Evolutionary conservation across 2,329 filamentous ascomycete genomes (phyloP).

Genomic region (Trichophyton benhamiae): DNA sequence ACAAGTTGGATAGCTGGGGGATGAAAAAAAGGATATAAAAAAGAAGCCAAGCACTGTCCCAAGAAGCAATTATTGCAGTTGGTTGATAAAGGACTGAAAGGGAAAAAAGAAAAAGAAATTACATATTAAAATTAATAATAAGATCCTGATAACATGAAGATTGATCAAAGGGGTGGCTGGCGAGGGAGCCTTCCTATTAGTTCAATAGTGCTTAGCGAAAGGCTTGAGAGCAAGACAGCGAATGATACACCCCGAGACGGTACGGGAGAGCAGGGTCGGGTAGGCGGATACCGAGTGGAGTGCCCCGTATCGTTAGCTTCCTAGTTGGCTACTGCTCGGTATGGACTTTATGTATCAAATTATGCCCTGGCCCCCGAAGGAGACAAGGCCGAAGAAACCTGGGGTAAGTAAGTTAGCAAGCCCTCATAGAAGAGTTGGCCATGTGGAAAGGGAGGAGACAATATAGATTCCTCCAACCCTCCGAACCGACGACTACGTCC

Average conservation of each 20-base stretch:
- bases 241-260: background rate
- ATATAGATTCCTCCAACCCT: background rate
- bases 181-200: background rate
- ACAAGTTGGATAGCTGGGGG: background rate
- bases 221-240: background rate
- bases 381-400: background rate
- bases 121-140: background rate
- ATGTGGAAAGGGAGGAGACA: background rate
- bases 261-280: slow-evolving; percentile 1
- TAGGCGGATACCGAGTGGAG: background rate
- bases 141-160: background rate
- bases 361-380: no score
- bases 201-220: background rate
- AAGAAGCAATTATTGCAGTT: background rate
- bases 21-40: background rate
- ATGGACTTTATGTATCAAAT: no score
- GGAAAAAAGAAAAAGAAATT: background rate
- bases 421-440: background rate
- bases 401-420: background rate
- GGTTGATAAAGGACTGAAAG: background rate
- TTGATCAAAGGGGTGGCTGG: background rate
- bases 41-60: background rate
- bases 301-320: background rate
- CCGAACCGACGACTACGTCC: background rate
- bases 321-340: no score